Evolutionary conservation across 1,284 basidiomycete genomes (phyloP), one percentile per base, ranked within the genome.

Genomic region (Agroathelia rolfsii): DNA sequence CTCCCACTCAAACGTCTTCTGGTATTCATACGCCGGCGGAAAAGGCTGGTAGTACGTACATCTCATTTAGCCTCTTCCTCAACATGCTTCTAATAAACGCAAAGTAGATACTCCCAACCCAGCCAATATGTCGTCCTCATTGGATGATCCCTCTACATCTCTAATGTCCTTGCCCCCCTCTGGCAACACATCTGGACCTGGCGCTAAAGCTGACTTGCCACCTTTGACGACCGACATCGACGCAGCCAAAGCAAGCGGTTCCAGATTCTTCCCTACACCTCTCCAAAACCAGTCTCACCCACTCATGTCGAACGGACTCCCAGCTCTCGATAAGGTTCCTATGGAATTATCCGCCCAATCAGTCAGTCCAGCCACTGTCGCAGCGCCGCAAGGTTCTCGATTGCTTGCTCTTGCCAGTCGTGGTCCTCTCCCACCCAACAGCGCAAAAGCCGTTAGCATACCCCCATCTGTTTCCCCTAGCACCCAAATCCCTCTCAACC

Each of bases 341-440:
- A 37, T n/a, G n/a, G n/a, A n/a, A n/a, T n/a, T n/a, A n/a, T n/a
- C n/a, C n/a, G n/a, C 50, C 32, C 59, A 58, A 33, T n/a, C n/a
- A n/a, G 72, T 78, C 51, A 76, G 76, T 41, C 76, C 76, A 24
- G n/a, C n/a, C n/a, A n/a, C n/a, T n/a, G n/a, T n/a, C n/a, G n/a
- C n/a, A n/a, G n/a, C n/a, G n/a, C 76, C 80, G 6, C 54, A 66
- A 32, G 80, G 79, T 23, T 81, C 81, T 35, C 76, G 81, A 36
- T 57, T 85, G 29, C 64, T 85, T 34, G 77, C 79, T 3, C 69
- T 85, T 40, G 65, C 64, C 12, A 66, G 67, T 26, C 69, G 75
- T 30, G 52, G 61, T 12, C 32, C 52, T 13, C 50, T 46, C 33
- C 53, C 42, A 29, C 29, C 40, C 28, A 32, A 34, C 20, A 27